These are phyloP conservation scores for Colletotrichum sp. DNA, from an alignment of 2,329 filamentous ascomycete genomes.

Conservation along the genomic window DNA sequence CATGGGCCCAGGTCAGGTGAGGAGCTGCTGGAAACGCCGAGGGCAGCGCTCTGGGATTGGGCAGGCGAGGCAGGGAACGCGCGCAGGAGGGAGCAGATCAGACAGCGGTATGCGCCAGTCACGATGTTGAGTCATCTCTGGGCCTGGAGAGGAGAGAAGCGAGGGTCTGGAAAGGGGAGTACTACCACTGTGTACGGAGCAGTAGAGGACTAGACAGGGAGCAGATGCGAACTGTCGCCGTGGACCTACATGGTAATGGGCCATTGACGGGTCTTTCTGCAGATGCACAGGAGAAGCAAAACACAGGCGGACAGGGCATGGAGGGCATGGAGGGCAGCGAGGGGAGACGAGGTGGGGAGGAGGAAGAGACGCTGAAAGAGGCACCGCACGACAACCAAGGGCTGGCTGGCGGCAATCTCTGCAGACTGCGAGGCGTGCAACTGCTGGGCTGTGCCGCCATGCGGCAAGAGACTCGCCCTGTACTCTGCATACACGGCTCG, in stretches of 20 bases:
- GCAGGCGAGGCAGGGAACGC: conserved; percentile 20
- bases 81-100: conserved; percentile 26
- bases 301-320: background rate
- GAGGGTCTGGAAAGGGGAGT: background rate
- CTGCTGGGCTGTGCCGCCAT: conserved; percentile 49
- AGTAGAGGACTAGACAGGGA: background rate
- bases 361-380: background rate
- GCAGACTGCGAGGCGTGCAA: conserved; percentile 21
- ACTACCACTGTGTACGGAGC: background rate
- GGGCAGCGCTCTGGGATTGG: conserved; percentile 25
- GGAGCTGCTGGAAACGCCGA: conserved; percentile 24
- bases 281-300: conserved; percentile 3
- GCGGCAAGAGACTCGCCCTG: conserved; percentile 37
- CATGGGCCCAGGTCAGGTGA: conserved; percentile 32
- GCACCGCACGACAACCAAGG: background rate
- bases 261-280: background rate
- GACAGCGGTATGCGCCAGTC: conserved; percentile 22
- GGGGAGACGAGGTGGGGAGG: background rate
- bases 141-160: background rate
- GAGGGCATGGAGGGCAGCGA: background rate
- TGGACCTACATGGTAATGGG: background rate
- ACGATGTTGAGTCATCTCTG: conserved; percentile 24
- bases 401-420: conserved; percentile 14
- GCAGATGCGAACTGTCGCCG: conserved; percentile 8
- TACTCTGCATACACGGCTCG: conserved; percentile 32